phyloP scores from a whole-genome alignment of 2,329 filamentous ascomycete species.

The Scedosporium dehoogii region DNA sequence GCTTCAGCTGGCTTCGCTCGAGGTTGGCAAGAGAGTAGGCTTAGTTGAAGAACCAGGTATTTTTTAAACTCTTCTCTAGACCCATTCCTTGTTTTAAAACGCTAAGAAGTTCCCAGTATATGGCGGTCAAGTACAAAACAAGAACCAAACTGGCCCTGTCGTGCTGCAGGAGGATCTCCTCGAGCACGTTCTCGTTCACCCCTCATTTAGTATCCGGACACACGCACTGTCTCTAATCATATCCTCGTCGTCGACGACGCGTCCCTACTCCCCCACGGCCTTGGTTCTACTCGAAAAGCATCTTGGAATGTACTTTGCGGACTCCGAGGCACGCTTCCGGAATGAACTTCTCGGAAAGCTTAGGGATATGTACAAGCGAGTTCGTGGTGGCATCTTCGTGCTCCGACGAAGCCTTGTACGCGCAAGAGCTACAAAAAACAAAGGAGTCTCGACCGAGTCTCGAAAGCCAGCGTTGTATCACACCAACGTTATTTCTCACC shows the following conservation, averaged over 20 bases:
- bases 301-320: slow-evolving; percentile 64
- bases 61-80: not conserved
- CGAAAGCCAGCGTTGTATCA: slow-evolving; percentile 24
- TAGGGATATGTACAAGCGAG: slow-evolving; percentile 65
- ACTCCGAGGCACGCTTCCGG: slow-evolving; percentile 77
- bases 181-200: slow-evolving; percentile 42
- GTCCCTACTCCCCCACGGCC: slow-evolving; percentile 54
- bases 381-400: slow-evolving; percentile 55
- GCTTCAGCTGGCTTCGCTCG: slow-evolving; percentile 56
- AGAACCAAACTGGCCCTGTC: slow-evolving; percentile 15
- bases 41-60: slow-evolving; percentile 58
- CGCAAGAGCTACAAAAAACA: not conserved
- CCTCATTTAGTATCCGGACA: slow-evolving; percentile 57
- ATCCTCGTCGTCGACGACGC: slow-evolving; percentile 63
- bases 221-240: slow-evolving; percentile 75
- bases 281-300: slow-evolving; percentile 55
- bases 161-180: slow-evolving; percentile 33
- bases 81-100: slow-evolving; percentile 9
- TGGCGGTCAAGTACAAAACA: slow-evolving; percentile 7
- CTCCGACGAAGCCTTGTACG: slow-evolving; percentile 33
- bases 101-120: slow-evolving; percentile 5
- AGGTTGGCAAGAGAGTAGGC: slow-evolving; percentile 60
- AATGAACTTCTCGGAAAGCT: slow-evolving; percentile 69
- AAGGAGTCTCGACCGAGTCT: slow-evolving; percentile 5
- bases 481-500: slow-evolving; percentile 28